Evolutionary conservation across 2,329 filamentous ascomycete species (phyloP).

Genomic region (Colletotrichum sp.): DNA sequence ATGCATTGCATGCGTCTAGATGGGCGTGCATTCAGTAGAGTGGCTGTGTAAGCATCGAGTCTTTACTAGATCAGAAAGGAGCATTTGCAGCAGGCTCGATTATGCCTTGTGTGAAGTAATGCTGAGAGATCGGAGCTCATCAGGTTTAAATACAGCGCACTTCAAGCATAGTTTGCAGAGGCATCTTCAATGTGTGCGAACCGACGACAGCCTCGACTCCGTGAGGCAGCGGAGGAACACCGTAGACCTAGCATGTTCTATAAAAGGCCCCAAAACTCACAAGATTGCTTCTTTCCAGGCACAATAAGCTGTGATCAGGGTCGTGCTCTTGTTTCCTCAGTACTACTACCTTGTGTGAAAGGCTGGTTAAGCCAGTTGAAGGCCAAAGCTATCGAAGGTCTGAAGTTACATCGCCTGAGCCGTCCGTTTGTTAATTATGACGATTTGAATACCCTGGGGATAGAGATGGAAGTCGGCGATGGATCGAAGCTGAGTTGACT

Average conservation of each 20-base stretch:
- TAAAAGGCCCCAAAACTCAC: fast-evolving
- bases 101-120: too few relatives aligned
- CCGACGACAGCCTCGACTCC: not conserved
- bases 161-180: fast-evolving
- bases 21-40: fast-evolving
- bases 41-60: not conserved
- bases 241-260: not conserved
- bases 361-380: fast-evolving
- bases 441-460: fast-evolving
- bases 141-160: fast-evolving
- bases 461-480: not conserved
- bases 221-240: fast-evolving
- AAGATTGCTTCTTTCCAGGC: not conserved
- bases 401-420: fast-evolving
- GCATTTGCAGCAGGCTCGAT: too few relatives aligned
- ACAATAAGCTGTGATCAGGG: not conserved
- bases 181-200: not conserved
- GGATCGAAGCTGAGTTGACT: too few relatives aligned
- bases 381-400: fast-evolving
- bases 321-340: not conserved
- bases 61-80: too few relatives aligned
- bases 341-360: fast-evolving
- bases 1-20: too few relatives aligned
- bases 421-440: fast-evolving
- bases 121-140: not conserved